Base-by-base conservation (phyloP, 768 basidiomycete genomes). In the Pilatotrama ljubarskyi region DNA sequence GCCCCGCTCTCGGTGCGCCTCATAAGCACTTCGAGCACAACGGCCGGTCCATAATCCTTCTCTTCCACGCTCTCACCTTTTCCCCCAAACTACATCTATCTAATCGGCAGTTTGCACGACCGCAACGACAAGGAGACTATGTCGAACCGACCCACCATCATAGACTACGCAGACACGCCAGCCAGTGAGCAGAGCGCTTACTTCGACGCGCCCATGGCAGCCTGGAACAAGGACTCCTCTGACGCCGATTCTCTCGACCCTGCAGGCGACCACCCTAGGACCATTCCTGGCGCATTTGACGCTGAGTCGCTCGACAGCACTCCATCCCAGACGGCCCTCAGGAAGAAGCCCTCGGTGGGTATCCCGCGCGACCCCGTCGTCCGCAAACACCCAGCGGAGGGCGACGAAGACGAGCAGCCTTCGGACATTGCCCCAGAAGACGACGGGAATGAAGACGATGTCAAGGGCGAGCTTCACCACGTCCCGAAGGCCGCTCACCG, bases 131-230 rank as follows among this genome's bases (percentile, higher is more conserved):
- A 32, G 29, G 29, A 32, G 14, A 35, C n/a, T 20, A 60, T 60
- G 59, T 15, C 51, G 32, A 50, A 26, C 47, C 57, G 60, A 40
- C 35, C 54, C 5, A 62, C 66, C 38, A 49, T 25, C 58, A 61
- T 58, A 47, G 63, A 64, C 58, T 59, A 63, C 59, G 32, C 51
- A 2, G n/a, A 29, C 46, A 58, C 67, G 8, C 69, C 70, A 14
- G 64, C 73, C 55, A 80, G 78, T 67, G 73, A 71, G 48, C 68
- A 68, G 26, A 75, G 72, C 48, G 43, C 65, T 13, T 82, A 82
- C 67, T 81, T 80, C 63, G 81, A 82, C 79, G 79, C 77, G 10
- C 74, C 73, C 24, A 64, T 70, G 58, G 74, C 71, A 70, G 65
- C 68, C 62, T 71, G 68, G 54, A 59, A 62, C 55, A 59, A 61